A percentile compares a stretch with the other conserved stretches of the same genome.
Evolutionary conservation across 208 protist genomes (phyloP).

Genomic region (Zelonia costaricensis): DNA sequence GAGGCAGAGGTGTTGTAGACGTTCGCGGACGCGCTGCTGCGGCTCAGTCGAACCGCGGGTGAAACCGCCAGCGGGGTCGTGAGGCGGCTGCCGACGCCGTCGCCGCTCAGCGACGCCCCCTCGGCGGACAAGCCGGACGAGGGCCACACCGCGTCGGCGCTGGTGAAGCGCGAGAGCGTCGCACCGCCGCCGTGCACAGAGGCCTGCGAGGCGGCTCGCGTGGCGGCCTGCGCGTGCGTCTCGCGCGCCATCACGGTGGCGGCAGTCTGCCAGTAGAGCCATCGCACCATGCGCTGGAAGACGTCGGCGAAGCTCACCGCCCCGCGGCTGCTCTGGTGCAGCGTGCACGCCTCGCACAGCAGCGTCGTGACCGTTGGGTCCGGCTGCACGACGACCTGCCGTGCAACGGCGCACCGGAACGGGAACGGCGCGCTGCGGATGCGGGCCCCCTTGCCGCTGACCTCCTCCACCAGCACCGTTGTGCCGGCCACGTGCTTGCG

Average conservation of each 20-base stretch:
- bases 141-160: constrained; percentile 10
- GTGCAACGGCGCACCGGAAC: constrained; percentile 42
- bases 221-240: neutral
- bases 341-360: constrained; percentile 39
- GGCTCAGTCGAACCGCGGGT: constrained; percentile 3
- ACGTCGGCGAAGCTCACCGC: constrained; percentile 37
- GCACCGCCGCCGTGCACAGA: neutral
- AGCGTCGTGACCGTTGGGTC: constrained; percentile 47
- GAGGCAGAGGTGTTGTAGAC: neutral
- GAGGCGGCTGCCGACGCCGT: neutral
- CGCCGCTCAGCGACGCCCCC: neutral
- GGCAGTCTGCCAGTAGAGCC: constrained; percentile 38
- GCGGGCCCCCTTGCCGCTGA: constrained; percentile 24
- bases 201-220: neutral
- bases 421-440: constrained; percentile 39
- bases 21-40: no score
- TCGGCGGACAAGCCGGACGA: constrained; percentile 4
- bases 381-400: constrained; percentile 33
- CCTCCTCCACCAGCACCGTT: constrained; percentile 63
- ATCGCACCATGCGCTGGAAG: constrained; percentile 44
- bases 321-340: constrained; percentile 38
- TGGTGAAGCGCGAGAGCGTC: constrained; percentile 3
- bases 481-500: constrained; percentile 57
- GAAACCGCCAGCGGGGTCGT: constrained; percentile 14
- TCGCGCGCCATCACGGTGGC: constrained; percentile 25